Conservation (phyloP, 2,329 filamentous ascomycete species). For the Colletotrichum melonis region DNA sequence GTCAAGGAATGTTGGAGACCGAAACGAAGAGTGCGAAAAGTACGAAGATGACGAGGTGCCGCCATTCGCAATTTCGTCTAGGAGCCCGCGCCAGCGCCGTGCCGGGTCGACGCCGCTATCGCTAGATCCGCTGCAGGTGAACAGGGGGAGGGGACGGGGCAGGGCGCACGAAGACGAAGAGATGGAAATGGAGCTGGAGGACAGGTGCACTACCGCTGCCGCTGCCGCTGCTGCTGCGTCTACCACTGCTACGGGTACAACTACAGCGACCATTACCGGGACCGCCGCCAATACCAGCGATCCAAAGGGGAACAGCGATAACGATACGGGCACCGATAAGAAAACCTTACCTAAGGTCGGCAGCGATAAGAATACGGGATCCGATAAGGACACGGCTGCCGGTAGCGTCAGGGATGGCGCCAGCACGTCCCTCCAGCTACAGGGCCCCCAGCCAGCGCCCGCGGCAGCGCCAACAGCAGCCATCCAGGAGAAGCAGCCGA, state of each 20-base stretch:
- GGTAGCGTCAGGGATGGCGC: neutral
- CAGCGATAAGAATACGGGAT: neutral
- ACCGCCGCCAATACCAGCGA: neutral
- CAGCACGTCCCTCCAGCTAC: neutral
- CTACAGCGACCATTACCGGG: no score
- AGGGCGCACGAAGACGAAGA: neutral
- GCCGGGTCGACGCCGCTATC: slow-evolving; percentile 36
- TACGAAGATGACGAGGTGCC: neutral
- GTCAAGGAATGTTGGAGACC: neutral
- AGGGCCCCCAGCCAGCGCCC: neutral
- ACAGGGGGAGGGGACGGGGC: neutral
- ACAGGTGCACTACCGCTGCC: slow-evolving; percentile 23
- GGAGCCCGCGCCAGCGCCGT: slow-evolving; percentile 27
- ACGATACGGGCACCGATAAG: neutral
- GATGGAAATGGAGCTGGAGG: slow-evolving; percentile 1
- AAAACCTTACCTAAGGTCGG: no score
- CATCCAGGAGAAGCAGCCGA: neutral
- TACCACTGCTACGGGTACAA: neutral
- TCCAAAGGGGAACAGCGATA: neutral
- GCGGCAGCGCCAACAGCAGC: neutral
- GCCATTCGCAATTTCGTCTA: slow-evolving; percentile 19
- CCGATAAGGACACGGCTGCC: neutral
- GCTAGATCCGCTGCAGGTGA: slow-evolving; percentile 31
- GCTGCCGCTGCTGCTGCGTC: neutral
- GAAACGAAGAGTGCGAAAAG: neutral